Evolutionary conservation across 192 early-diverging fungal species (phyloP), one percentile per base, ranked within the genome.

Genomic region (Gryganskiella cystojenkinii): DNA sequence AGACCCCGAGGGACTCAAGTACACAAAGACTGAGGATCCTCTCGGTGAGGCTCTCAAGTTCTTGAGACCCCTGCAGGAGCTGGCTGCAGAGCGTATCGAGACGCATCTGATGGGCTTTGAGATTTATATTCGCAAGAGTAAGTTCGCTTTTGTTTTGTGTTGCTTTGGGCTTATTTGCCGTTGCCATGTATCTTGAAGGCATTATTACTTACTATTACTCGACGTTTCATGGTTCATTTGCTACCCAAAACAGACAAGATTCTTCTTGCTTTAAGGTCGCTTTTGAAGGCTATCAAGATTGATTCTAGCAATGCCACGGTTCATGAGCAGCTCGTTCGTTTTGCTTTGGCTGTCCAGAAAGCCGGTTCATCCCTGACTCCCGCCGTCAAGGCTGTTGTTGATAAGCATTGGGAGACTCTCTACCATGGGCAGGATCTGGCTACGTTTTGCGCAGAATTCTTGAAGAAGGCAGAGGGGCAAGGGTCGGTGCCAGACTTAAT

Each of bases 21-120:
- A 81, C 65, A 56, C 89, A 25, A 81, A 90, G 52, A 86, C 87
- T 20, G 81, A 73, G 13, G 88, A 92, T 76, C 90, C 90, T 51
- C 80, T 98, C 24, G 89, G 79, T 2, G 92, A 92, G 28, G 92
- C 94, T 5, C 85, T 90, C 47, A 89, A 90, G 80, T 94, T 96
- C 47, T 81, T 96, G 46, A 85, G 90, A 64, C 88, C 88, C 14
- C 83, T 99, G 17, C 81, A 90, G 55, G 80, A 85, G 33, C 53
- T 90, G 64, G 74, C 86, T 25, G 74, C 88, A 17, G 70, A 82
- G 8, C 67, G 71, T 14, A 73, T 92, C 17, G 90, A 94, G 60
- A 86, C 81, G 7, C 87, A 91, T 53, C 62, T 88, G 20, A 82
- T 95, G 52, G 90, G 83, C 15, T 85, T 83, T 67, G 86, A 87